Conservation (phyloP, 2,329 filamentous ascomycete genomes). For the Neocucurbitaria cava region DNA sequence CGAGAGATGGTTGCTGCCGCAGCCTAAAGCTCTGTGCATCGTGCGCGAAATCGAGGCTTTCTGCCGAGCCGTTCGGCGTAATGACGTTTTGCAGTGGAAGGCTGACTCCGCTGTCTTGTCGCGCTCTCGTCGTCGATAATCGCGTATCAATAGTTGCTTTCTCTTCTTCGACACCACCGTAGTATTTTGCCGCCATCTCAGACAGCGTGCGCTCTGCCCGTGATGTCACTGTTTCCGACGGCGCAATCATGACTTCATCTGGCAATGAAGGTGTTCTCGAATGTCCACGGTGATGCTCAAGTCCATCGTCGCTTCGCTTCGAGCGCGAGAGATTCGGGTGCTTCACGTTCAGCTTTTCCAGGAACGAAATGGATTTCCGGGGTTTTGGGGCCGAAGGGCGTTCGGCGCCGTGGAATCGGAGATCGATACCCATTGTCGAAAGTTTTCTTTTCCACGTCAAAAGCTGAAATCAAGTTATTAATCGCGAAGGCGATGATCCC, state of each 20-base stretch:
- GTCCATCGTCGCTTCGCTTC: conserved; percentile 1
- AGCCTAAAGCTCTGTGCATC: conserved; percentile 16
- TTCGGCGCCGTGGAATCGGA: conserved; percentile 15
- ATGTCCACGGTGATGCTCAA: neutral
- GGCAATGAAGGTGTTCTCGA: conserved; percentile 1
- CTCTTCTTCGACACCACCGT: neutral
- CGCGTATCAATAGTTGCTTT: neutral
- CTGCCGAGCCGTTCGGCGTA: conserved; percentile 9
- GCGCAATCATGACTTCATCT: neutral
- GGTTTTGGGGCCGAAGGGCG: conserved; percentile 10
- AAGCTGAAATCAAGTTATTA: neutral
- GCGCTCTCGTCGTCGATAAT: neutral
- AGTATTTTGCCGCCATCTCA: neutral
- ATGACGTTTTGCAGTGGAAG: conserved; percentile 7
- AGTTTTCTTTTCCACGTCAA: neutral
- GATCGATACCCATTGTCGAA: conserved; percentile 16
- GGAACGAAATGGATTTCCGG: conserved; percentile 17
- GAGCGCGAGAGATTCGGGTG: conserved; percentile 18
- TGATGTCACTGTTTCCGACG: conserved; percentile 6
- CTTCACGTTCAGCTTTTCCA: conserved; percentile 20
- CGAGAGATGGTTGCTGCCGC: conserved; percentile 12
- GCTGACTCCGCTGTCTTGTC: neutral
- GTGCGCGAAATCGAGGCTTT: conserved; percentile 5
- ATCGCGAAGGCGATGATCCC: neutral
- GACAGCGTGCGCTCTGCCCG: conserved; percentile 1